Evolutionary conservation across 1,284 basidiomycete genomes (phyloP).

Genomic region (Apiotrichum gamsii): DNA sequence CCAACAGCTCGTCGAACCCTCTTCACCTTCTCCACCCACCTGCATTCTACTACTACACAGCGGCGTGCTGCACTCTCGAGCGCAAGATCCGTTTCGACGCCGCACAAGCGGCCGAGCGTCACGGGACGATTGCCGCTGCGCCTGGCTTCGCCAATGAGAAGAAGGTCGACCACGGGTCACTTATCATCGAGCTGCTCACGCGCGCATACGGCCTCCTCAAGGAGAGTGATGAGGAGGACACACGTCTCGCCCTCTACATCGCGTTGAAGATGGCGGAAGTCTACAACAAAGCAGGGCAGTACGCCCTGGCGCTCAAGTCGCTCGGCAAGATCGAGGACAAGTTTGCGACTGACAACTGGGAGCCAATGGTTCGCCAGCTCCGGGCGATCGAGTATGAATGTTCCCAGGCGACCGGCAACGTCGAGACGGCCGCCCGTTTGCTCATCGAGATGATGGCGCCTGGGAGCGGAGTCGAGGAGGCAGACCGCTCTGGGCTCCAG

Average conservation of each 20-base stretch:
- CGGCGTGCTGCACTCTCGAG: slow-evolving; percentile 72
- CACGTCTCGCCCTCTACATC: slow-evolving; percentile 72
- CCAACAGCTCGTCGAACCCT: slow-evolving; percentile 40
- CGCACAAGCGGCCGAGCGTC: slow-evolving; percentile 54
- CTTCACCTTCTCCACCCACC: slow-evolving; percentile 68
- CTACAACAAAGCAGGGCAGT: slow-evolving; percentile 56
- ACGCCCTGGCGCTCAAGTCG: slow-evolving; percentile 80
- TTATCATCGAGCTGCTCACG: slow-evolving; percentile 81
- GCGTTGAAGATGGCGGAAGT: slow-evolving; percentile 79
- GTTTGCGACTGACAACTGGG: slow-evolving; percentile 76
- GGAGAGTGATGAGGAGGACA: slow-evolving; percentile 52
- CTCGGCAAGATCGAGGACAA: slow-evolving; percentile 79
- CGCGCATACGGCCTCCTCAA: slow-evolving; percentile 87
- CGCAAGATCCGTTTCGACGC: slow-evolving; percentile 62
- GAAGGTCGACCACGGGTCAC: slow-evolving; percentile 75
- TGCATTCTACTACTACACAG: slow-evolving; percentile 83
- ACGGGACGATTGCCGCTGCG: slow-evolving; percentile 27
- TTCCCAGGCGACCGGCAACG: slow-evolving; percentile 65
- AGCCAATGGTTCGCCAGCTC: slow-evolving; percentile 61
- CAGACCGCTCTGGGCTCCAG: slow-evolving; percentile 43
- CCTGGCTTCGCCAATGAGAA: slow-evolving; percentile 68
- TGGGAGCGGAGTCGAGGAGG: slow-evolving; percentile 50
- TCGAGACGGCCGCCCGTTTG: slow-evolving; percentile 64
- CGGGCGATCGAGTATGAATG: slow-evolving; percentile 71
- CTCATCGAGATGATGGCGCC: slow-evolving; percentile 74